Conservation (phyloP, 177 flowering plant species). For the Vitis hybrid region DNA sequence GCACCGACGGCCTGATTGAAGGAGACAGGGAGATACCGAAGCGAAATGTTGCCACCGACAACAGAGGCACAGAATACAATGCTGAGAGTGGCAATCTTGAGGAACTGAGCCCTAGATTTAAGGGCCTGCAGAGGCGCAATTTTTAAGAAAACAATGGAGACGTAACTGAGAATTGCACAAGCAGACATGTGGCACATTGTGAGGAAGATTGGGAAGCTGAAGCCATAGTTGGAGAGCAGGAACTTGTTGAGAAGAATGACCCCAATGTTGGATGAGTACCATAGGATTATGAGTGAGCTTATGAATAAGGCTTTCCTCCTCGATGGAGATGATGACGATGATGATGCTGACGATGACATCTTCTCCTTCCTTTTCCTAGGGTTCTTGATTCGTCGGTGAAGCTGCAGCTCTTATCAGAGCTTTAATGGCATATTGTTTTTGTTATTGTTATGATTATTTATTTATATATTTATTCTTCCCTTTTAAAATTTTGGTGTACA, state of each 20-base stretch:
- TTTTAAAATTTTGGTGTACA: no score
- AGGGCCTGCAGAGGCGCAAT: constrained; percentile 69
- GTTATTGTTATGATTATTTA: no score
- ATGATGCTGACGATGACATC: neutral
- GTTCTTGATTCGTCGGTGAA: neutral
- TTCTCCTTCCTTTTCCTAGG: neutral
- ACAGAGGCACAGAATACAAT: constrained; percentile 86
- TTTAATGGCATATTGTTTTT: neutral
- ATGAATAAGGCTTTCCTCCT: constrained; percentile 54
- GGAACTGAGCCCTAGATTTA: constrained; percentile 68
- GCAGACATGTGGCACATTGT: constrained; percentile 99
- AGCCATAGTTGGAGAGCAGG: constrained; percentile 80
- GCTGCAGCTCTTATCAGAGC: constrained; percentile 11
- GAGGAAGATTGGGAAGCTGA: constrained; percentile 86
- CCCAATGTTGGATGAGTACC: constrained; percentile 95
- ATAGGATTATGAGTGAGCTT: constrained; percentile 46
- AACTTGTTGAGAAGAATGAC: constrained; percentile 87
- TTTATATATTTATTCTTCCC: no score
- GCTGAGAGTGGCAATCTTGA: constrained; percentile 71
- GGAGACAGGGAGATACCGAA: constrained; percentile 75
- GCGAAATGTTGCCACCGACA: constrained; percentile 87
- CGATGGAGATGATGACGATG: constrained; percentile 18
- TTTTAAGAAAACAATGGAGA: constrained; percentile 62
- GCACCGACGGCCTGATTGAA: constrained; percentile 98
- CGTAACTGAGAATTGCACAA: constrained; percentile 81